These are phyloP conservation scores for Globisporangium lucens DNA, from an alignment of 352 stramenopile genomes.

Conservation along the genomic window DNA sequence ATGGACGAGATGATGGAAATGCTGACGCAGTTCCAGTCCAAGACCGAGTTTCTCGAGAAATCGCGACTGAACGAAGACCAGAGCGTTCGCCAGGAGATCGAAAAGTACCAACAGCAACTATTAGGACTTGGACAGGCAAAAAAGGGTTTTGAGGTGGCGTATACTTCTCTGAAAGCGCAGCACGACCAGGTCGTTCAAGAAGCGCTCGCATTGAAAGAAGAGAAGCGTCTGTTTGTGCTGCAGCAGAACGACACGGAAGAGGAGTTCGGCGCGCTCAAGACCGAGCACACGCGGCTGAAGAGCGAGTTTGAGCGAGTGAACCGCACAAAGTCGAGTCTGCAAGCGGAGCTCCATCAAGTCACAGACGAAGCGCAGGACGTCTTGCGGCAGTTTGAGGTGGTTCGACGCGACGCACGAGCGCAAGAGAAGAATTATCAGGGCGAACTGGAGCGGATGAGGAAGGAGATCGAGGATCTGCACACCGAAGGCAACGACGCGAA, in stretches of 20 bases:
- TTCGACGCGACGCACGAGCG: constrained; percentile 44
- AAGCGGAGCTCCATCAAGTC: constrained; percentile 51
- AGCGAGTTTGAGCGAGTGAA: constrained; percentile 42
- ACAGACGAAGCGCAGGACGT: constrained; percentile 56
- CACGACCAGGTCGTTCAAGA: constrained; percentile 30
- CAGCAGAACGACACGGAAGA: constrained; percentile 34
- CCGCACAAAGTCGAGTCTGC: constrained; percentile 43
- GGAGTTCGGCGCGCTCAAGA: constrained; percentile 18
- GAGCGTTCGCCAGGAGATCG: constrained; percentile 33
- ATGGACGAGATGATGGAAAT: constrained; percentile 68
- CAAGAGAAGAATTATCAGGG: constrained; percentile 38
- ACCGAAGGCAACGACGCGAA: constrained; percentile 37
- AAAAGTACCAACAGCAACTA: constrained; percentile 37
- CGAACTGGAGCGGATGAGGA: constrained; percentile 39
- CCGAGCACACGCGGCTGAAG: constrained; percentile 25
- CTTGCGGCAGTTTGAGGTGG: constrained; percentile 59
- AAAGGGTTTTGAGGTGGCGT: constrained; percentile 34
- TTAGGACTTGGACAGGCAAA: constrained; percentile 31
- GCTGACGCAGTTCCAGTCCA: constrained; percentile 49
- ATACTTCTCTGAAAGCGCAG: constrained; percentile 21
- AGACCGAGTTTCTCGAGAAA: constrained; percentile 52
- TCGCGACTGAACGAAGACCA: constrained; percentile 36
- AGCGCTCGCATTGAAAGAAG: constrained; percentile 30
- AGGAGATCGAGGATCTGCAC: constrained; percentile 46
- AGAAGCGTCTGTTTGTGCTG: constrained; percentile 26